Evolutionary conservation across 805 yeast species (phyloP).

Genomic region (Dipodascopsis uninucleata): DNA sequence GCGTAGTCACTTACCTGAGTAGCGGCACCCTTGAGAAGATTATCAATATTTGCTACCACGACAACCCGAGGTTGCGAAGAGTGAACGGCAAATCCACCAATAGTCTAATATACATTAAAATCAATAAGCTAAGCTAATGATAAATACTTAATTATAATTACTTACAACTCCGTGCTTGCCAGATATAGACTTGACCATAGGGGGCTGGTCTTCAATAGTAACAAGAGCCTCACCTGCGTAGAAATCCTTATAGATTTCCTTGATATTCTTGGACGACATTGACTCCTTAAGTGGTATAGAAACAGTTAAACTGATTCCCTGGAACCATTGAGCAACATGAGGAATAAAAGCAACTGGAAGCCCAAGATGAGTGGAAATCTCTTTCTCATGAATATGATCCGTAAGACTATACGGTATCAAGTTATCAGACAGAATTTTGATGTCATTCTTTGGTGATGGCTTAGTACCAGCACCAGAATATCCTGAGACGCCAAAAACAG

Average conservation of each 20-base stretch:
- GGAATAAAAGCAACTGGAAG: conserved; percentile 83
- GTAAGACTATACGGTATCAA: conserved; percentile 93
- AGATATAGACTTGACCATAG: conserved; percentile 82
- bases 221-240: conserved; percentile 84
- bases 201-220: conserved; percentile 85
- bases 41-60: conserved; percentile 91
- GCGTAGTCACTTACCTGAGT: conserved; percentile 60
- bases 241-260: conserved; percentile 81
- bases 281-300: conserved; percentile 71
- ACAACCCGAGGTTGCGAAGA: conserved; percentile 86
- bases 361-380: conserved; percentile 78
- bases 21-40: conserved; percentile 95
- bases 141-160: not conserved
- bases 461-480: conserved; percentile 99
- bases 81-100: conserved; percentile 95
- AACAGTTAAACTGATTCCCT: conserved; percentile 91
- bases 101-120: conserved; percentile 34
- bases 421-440: conserved; percentile 68
- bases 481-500: conserved; percentile 93
- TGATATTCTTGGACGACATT: conserved; percentile 74
- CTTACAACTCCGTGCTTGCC: conserved; percentile 85
- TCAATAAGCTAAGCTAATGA: not conserved
- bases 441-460: conserved; percentile 93
- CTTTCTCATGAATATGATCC: conserved; percentile 95
- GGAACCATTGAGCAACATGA: conserved; percentile 97